Conservation (phyloP, 768 basidiomycete species). For the Kwoniella mangroviensis region DNA sequence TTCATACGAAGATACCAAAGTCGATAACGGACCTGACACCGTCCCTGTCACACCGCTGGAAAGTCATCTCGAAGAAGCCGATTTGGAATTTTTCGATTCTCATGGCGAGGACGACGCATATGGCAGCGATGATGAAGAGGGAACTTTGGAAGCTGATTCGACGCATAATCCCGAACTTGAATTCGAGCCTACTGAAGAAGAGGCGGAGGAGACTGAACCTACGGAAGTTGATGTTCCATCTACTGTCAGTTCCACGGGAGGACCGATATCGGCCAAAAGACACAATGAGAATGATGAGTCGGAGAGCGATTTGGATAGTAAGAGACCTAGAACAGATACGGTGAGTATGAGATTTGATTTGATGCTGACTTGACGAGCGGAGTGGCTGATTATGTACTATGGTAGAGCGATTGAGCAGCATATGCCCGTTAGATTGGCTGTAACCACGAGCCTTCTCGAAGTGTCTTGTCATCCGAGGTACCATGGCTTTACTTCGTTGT, state of each 20-base stretch:
- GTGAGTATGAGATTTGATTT: neutral
- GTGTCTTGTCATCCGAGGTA: no score
- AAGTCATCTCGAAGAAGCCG: neutral
- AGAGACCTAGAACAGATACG: slow-evolving; percentile 16
- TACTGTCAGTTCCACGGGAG: neutral
- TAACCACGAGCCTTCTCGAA: no score
- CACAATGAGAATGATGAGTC: slow-evolving; percentile 13
- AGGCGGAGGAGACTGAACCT: neutral
- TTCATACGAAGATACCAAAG: neutral
- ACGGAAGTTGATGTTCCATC: neutral
- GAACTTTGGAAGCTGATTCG: slow-evolving; percentile 23
- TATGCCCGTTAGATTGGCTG: no score
- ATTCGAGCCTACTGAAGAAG: neutral
- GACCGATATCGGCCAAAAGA: slow-evolving; percentile 10
- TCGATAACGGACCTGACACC: slow-evolving; percentile 9
- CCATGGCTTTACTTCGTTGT: no score
- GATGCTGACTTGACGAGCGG: neutral
- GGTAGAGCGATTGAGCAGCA: neutral
- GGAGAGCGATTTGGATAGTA: slow-evolving; percentile 7
- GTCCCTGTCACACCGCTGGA: slow-evolving; percentile 17
- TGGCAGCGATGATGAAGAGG: slow-evolving; percentile 19
- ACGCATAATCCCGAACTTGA: slow-evolving; percentile 5
- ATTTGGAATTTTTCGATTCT: neutral
- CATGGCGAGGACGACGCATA: neutral
- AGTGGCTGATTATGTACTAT: neutral